These are phyloP conservation scores for Coemansia sp. DNA, from an alignment of 192 early-diverging fungal species.

Conservation along the genomic window DNA sequence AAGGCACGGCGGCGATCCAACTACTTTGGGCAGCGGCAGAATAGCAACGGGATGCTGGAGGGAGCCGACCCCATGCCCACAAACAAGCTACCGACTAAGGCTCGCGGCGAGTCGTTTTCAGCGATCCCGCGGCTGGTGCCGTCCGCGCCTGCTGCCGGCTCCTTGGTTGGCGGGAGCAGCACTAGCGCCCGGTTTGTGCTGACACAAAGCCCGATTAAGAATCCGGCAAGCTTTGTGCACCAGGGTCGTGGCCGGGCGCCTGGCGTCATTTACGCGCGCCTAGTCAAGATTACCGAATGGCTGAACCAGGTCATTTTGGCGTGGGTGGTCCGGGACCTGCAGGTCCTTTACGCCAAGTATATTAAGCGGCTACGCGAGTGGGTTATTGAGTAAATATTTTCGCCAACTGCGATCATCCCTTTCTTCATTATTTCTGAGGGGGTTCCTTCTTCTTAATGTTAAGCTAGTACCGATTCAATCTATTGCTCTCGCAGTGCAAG, in stretches of 20 bases:
- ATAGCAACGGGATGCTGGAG: conserved; percentile 11
- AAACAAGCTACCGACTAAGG: conserved; percentile 9
- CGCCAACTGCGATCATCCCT: not conserved
- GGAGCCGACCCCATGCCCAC: conserved; percentile 12
- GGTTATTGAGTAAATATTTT: conserved; percentile 40
- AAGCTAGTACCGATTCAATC: not conserved
- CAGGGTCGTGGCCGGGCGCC: conserved; percentile 48
- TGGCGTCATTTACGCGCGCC: conserved; percentile 44
- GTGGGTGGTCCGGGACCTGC: conserved; percentile 50
- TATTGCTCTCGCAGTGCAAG: not conserved
- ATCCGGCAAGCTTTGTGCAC: conserved; percentile 36
- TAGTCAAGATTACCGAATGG: conserved; percentile 47
- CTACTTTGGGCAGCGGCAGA: conserved; percentile 48
- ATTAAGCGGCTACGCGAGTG: conserved; percentile 52
- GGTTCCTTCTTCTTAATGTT: too few species aligned
- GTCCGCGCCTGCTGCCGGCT: not conserved
- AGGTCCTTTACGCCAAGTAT: conserved; percentile 52
- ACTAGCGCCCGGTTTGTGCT: conserved; percentile 29
- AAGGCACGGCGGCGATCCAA: conserved; percentile 45
- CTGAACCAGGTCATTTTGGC: conserved; percentile 48
- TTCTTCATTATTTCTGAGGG: not conserved
- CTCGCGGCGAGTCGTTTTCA: conserved; percentile 40
- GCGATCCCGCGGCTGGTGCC: conserved; percentile 31
- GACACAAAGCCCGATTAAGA: conserved; percentile 45
- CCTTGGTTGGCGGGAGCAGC: not conserved